A percentile compares a stretch with the other conserved stretches of the same genome.
Conservation (phyloP, 805 yeast genomes). For the Ogataea philodendri region DNA sequence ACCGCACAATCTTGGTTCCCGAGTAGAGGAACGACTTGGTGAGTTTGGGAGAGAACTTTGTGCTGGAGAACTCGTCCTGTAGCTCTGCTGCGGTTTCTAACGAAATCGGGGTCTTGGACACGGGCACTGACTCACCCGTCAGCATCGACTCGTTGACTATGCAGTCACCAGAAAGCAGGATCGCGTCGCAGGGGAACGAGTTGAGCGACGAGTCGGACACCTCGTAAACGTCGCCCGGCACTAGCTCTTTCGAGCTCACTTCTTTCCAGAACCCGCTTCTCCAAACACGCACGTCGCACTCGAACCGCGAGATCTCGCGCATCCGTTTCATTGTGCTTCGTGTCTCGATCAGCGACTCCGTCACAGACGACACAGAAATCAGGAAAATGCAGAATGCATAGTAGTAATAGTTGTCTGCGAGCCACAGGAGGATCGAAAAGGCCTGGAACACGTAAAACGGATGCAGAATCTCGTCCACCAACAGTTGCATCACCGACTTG, state of each 20-base stretch:
- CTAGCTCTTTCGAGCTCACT: constrained; percentile 70
- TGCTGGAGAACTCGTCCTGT: constrained; percentile 51
- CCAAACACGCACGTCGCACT: constrained; percentile 84
- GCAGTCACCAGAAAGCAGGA: constrained; percentile 86
- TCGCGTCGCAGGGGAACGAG: constrained; percentile 83
- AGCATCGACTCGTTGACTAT: constrained; percentile 97
- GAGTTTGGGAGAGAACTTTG: constrained; percentile 60
- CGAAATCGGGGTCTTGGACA: constrained; percentile 70
- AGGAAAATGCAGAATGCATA: constrained; percentile 90
- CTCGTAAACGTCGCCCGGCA: constrained; percentile 95
- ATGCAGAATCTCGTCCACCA: constrained; percentile 85
- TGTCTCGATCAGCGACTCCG: constrained; percentile 84
- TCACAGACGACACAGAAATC: constrained; percentile 78
- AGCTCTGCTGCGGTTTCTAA: constrained; percentile 58
- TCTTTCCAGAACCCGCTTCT: constrained; percentile 93
- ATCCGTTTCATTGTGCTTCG: constrained; percentile 68
- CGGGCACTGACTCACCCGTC: constrained; percentile 98
- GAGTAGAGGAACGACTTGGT: constrained; percentile 76
- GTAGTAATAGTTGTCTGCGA: constrained; percentile 86
- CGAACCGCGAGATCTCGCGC: constrained; percentile 67
- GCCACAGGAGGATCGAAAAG: constrained; percentile 88
- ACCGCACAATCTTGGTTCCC: constrained; percentile 87
- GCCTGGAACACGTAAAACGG: constrained; percentile 96
- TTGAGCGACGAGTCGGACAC: constrained; percentile 78
- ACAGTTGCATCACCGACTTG: constrained; percentile 60